phyloP scores from a whole-genome alignment of 345 rosid species.

The Cardamine resedifolia region DNA sequence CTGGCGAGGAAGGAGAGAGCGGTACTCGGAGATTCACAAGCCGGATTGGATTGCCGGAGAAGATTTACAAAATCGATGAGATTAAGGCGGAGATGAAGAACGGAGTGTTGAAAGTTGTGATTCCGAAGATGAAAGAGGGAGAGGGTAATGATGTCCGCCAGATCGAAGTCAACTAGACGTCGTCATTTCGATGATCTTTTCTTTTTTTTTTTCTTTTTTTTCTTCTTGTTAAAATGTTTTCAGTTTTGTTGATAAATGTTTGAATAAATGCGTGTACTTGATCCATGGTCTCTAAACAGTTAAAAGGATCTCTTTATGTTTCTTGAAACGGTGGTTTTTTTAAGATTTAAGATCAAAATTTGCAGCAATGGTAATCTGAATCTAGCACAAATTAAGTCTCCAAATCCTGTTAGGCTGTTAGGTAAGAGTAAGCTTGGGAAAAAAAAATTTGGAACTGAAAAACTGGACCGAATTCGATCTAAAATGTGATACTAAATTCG shows the following conservation, averaged over 20 bases:
- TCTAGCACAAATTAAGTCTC: background rate
- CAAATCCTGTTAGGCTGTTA: background rate
- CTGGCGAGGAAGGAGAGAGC: conserved; percentile 12
- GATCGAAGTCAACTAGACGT: conserved; percentile 44
- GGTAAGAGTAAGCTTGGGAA: too few relatives aligned
- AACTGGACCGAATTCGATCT: too few relatives aligned
- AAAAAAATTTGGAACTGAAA: too few relatives aligned
- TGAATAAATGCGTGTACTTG: conserved; percentile 4
- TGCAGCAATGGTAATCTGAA: background rate
- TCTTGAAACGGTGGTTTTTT: background rate
- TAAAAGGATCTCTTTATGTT: background rate
- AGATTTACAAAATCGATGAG: conserved; percentile 39
- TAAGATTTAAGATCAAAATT: background rate
- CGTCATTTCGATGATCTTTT: background rate
- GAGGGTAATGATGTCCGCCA: conserved; percentile 52
- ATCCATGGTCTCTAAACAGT: background rate
- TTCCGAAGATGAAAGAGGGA: conserved; percentile 73
- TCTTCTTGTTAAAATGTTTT: too few relatives aligned
- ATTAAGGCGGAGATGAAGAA: conserved; percentile 92
- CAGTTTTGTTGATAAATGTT: background rate
- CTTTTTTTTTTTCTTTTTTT: background rate
- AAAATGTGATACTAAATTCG: too few relatives aligned
- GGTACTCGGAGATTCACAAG: conserved; percentile 48
- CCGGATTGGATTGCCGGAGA: conserved; percentile 40
- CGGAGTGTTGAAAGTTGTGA: conserved; percentile 70